Base-by-base conservation (phyloP, 2,329 filamentous ascomycete species). In the Colletotrichum noveboracense region DNA sequence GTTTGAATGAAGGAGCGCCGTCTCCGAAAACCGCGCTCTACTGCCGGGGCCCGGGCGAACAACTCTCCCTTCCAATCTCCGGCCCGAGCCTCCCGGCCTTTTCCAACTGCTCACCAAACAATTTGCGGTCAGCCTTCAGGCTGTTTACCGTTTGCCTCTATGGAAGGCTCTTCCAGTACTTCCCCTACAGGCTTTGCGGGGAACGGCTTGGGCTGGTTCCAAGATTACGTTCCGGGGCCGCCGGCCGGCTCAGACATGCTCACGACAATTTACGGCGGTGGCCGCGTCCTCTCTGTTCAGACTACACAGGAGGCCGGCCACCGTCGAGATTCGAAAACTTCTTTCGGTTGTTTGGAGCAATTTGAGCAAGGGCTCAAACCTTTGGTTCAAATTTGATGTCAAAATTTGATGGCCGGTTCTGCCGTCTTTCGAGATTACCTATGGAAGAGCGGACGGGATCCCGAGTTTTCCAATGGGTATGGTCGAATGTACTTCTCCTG, bases 341-440 rank as follows among this genome's bases (percentile, higher is more conserved):
- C 18, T 43, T 1, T 43, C 18, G 18, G 18, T 10, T n/a, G 1
- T n/a, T 43, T 43, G 38, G 38, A 10, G 18, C 38, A 43, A 43
- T 43, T n/a, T 43, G 38, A n/a, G 18, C 18, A n/a, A n/a, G n/a
- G n/a, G 18, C 18, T 43, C 38, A 18, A 43, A 10, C 5, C 0
- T 38, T 43, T 10, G 16, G 36, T 38, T 38, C 36, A 43, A 43
- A 43, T 43, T 38, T 38, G 36, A 38, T 5, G 16, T 38, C 7
- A 7, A 38, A 38, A 38, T 18, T 43, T 43, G 18, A 43, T 43
- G 43, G n/a, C n/a, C n/a, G 10, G 43, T 7, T 48, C 43, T 48
- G n/a, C 43, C 2, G 43, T 12, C 1, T 48, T 21, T 48, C 1
- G 12, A 21, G 1, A 48, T 21, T 1, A 0, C 0, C 6, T 21